phyloP scores from a whole-genome alignment of 2,329 filamentous ascomycete genomes.

The Stagonosporopsis rhizophila region DNA sequence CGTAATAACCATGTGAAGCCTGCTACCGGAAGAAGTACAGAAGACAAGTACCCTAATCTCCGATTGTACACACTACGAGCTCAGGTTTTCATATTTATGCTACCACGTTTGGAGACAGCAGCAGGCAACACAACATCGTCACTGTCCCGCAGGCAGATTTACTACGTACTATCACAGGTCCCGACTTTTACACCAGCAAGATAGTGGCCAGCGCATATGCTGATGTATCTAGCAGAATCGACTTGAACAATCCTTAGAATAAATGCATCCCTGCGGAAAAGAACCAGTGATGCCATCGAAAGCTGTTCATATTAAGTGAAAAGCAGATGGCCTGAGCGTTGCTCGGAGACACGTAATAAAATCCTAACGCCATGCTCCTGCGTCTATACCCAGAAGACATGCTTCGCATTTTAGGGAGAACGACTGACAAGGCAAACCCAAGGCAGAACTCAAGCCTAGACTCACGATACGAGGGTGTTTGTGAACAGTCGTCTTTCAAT shows the following conservation, averaged over 20 bases:
- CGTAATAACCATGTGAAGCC: too few species aligned
- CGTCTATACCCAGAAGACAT: too few species aligned
- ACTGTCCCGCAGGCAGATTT: neutral
- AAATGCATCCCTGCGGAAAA: too few species aligned
- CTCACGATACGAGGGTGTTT: neutral
- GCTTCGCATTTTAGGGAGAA: too few species aligned
- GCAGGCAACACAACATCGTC: neutral
- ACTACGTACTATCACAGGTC: neutral
- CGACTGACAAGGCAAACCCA: too few species aligned
- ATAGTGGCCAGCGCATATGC: neutral
- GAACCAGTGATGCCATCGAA: too few species aligned
- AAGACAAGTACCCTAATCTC: too few species aligned
- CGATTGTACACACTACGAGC: neutral
- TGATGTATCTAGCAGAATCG: neutral
- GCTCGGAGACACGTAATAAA: too few species aligned
- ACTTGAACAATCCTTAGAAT: neutral
- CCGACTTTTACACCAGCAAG: neutral
- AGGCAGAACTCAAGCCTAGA: neutral
- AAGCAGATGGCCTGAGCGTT: too few species aligned
- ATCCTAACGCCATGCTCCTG: too few species aligned
- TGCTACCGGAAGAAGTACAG: too few species aligned
- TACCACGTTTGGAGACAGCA: neutral
- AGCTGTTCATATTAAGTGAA: too few species aligned
- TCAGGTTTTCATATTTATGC: neutral
- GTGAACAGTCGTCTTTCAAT: neutral